phyloP scores from a whole-genome alignment of 2,329 filamentous ascomycete genomes.

The Cryphonectria radicalis region DNA sequence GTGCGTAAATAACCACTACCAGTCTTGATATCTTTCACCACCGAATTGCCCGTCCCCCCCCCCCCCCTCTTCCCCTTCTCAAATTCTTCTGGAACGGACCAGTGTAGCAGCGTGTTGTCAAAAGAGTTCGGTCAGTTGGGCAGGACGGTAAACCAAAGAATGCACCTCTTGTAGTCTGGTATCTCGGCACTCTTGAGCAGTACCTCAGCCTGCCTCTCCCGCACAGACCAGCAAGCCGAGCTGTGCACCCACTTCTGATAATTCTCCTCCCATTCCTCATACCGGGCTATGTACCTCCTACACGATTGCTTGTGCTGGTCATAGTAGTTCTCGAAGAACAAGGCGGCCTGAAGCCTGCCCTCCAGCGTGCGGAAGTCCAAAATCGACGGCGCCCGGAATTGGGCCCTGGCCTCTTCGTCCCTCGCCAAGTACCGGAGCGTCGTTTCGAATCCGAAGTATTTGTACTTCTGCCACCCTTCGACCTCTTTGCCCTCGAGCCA shows the following conservation, averaged over 20 bases:
- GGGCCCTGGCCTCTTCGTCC: no score
- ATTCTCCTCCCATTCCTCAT: not conserved
- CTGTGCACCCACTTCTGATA: not conserved
- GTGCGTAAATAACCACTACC: not conserved
- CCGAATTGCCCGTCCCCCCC: no score
- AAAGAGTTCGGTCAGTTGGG: not conserved
- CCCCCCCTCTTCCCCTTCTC: no score
- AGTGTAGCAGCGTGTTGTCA: not conserved
- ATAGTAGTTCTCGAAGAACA: not conserved
- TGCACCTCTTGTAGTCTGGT: not conserved
- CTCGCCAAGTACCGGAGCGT: not conserved
- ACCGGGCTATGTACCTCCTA: not conserved
- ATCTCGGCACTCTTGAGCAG: not conserved
- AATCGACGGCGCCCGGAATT: not conserved
- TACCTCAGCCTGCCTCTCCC: not conserved
- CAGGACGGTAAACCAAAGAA: not conserved
- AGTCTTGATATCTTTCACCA: no score
- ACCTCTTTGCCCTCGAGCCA: not conserved
- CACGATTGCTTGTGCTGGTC: no score
- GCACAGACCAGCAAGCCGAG: not conserved
- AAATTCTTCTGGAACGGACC: not conserved
- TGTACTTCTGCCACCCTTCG: not conserved
- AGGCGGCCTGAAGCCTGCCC: slow-evolving; percentile 8
- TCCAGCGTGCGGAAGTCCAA: slow-evolving; percentile 18
- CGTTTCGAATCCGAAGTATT: not conserved